Evolutionary conservation across 2,329 filamentous ascomycete species (phyloP).

Genomic region (Bipolaris victoriae): DNA sequence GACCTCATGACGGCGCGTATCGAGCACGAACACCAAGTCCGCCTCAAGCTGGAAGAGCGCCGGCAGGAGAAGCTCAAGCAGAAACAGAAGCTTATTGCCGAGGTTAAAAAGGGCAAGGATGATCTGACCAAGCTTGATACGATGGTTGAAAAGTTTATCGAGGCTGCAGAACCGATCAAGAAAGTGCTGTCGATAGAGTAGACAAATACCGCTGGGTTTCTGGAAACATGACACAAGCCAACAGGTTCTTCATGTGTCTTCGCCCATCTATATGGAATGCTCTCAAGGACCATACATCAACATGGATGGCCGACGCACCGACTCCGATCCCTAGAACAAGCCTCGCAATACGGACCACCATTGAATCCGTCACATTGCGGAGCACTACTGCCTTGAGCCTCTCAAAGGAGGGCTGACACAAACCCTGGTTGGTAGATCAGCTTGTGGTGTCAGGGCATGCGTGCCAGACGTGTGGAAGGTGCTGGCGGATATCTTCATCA

Average conservation of each 20-base stretch:
- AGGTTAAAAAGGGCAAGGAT: conserved; percentile 92
- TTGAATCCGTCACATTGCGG: background rate
- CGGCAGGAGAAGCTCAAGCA: conserved; percentile 68
- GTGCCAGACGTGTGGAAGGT: background rate
- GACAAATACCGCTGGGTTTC: background rate
- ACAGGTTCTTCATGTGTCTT: background rate
- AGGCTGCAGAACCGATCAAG: conserved; percentile 87
- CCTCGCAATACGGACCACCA: background rate
- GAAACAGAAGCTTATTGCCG: conserved; percentile 71
- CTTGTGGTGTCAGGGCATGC: background rate
- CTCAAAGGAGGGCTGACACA: background rate
- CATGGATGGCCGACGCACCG: background rate
- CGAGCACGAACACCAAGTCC: conserved; percentile 84
- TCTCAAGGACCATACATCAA: background rate
- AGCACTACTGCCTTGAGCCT: background rate
- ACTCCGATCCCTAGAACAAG: background rate
- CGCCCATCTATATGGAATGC: background rate
- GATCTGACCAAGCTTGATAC: conserved; percentile 89
- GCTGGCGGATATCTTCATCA: background rate
- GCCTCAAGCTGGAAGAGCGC: conserved; percentile 83
- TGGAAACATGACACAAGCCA: background rate
- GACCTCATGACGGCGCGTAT: conserved; percentile 88
- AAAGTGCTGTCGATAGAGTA: conserved; percentile 80
- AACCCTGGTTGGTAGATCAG: background rate
- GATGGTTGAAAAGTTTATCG: conserved; percentile 92